Percentiles rank a stretch among this genome's conserved stretches.
Conservation (phyloP, 345 rosid genomes). For the Mercurialis annua region DNA sequence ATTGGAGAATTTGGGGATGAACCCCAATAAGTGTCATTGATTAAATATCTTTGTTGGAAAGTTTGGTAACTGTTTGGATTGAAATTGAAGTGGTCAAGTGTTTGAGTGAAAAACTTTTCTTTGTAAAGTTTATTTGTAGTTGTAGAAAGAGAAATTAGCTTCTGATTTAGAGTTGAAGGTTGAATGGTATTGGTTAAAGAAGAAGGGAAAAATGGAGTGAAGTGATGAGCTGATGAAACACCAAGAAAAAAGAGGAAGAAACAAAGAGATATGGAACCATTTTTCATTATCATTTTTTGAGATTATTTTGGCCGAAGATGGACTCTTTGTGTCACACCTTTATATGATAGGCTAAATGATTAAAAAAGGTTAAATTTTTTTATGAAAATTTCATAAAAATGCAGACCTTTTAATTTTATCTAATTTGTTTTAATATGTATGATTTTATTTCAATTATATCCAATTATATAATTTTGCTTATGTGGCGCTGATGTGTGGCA, state of each 20-base stretch:
- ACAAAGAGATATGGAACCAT: conserved; percentile 8
- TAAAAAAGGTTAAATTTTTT: too few species aligned
- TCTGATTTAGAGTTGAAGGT: neutral
- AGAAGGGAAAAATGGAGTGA: conserved; percentile 34
- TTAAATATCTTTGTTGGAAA: conserved; percentile 49
- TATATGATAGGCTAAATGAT: too few species aligned
- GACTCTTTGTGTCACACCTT: too few species aligned
- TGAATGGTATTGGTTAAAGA: conserved; percentile 3
- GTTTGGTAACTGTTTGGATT: conserved; percentile 45
- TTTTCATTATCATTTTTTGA: conserved; percentile 7
- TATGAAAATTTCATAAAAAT: too few species aligned
- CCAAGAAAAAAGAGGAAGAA: conserved; percentile 9
- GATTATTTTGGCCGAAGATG: neutral
- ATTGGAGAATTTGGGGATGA: conserved; percentile 41
- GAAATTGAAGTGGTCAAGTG: conserved; percentile 61
- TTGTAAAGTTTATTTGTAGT: conserved; percentile 20
- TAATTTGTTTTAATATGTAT: too few species aligned
- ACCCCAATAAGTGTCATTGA: conserved; percentile 51
- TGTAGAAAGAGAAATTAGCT: conserved; percentile 12
- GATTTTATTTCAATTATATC: too few species aligned
- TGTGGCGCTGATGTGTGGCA: too few species aligned
- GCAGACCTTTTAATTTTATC: too few species aligned
- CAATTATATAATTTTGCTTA: too few species aligned
- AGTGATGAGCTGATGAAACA: conserved; percentile 12
- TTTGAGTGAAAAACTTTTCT: conserved; percentile 49